Conservation (phyloP, 148 eudicot genomes). For the Persicaria maculosa region DNA sequence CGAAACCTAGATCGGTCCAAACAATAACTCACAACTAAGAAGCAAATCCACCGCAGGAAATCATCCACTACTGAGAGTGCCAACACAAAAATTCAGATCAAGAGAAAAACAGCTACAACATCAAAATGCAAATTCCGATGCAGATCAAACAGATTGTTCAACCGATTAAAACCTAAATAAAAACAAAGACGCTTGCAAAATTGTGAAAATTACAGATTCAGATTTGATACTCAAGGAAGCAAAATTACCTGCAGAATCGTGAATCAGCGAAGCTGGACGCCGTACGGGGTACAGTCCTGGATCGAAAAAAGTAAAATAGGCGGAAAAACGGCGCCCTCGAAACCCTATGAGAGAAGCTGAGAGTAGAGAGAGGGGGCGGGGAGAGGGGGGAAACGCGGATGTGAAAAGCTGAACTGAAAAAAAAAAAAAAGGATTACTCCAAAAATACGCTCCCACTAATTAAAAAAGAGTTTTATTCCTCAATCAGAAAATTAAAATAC, state of each 20-base stretch:
- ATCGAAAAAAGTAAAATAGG: conserved; percentile 15
- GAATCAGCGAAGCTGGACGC: conserved; percentile 17
- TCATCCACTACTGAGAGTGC: neutral
- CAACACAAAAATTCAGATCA: neutral
- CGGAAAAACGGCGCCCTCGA: conserved; percentile 39
- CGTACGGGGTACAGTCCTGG: conserved; percentile 18
- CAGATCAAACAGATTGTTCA: conserved; percentile 1
- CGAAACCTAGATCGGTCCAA: conserved; percentile 10
- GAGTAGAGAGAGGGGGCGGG: conserved; percentile 13
- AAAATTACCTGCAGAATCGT: conserved; percentile 27
- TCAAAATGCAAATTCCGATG: neutral
- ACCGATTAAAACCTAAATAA: neutral
- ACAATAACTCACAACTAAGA: neutral
- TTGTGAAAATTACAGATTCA: conserved; percentile 1
- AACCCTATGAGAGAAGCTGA: conserved; percentile 51
- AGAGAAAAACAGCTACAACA: neutral
- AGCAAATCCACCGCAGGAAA: neutral
- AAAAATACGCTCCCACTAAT: conserved; percentile 3
- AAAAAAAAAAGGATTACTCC: conserved; percentile 10
- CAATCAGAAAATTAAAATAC: neutral
- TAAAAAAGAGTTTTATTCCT: neutral
- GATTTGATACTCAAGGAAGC: conserved; percentile 7
- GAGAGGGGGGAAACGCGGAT: conserved; percentile 14
- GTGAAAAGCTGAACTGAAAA: neutral
- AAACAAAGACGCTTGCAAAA: neutral